Base-by-base conservation (phyloP, 2,329 filamentous ascomycete species). In the Penicillium griseofulvum region DNA sequence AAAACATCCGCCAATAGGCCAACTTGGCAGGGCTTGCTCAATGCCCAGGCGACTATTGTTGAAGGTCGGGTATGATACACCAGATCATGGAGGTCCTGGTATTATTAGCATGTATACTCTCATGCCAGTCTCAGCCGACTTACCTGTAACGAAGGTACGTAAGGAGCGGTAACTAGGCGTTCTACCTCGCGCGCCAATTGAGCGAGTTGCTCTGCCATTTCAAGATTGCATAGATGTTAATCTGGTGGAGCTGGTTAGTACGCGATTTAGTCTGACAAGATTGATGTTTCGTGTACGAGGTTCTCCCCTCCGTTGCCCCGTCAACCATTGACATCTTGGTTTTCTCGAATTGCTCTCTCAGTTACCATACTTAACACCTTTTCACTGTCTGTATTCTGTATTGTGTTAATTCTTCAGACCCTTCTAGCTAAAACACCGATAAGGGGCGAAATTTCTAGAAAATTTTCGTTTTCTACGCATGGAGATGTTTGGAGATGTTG, bases 71-170 rank as follows among this genome's bases (percentile, higher is more conserved):
- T 70, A 38, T 62, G 57, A 38, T 66, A 55, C 1, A 67, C 56
- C 22, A 73, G 47, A 10, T 59, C 56, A 55, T 71, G 59, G 4
- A 75, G 61, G 31, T 69, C 65, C 71, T 76, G 29, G 9, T 14
- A n/a, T 34, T 14, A 29, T 53, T 26, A 56, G 61, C 42, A 61
- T 48, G 36, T 49, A 33, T 60, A 45, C 14, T 16, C 37, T 24
- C 22, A 49, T 22, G 42, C 38, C 45, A 37, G 50, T 38, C 46
- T 31, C 12, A 28, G 39, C 10, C 28, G 26, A 59, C 71, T 64
- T 68, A 82, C 80, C 65, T 78, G 76, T 41, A 83, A 69, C 28
- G 76, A 78, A 16, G 79, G 75, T n/a, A 77, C 75, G 60, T 81
- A 83, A 22, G 76, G 74, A 33, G 78, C 76, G 7, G 74, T 73